Base-by-base conservation (phyloP, 768 basidiomycete genomes). In the Cystobasidiopsis lactophilus region DNA sequence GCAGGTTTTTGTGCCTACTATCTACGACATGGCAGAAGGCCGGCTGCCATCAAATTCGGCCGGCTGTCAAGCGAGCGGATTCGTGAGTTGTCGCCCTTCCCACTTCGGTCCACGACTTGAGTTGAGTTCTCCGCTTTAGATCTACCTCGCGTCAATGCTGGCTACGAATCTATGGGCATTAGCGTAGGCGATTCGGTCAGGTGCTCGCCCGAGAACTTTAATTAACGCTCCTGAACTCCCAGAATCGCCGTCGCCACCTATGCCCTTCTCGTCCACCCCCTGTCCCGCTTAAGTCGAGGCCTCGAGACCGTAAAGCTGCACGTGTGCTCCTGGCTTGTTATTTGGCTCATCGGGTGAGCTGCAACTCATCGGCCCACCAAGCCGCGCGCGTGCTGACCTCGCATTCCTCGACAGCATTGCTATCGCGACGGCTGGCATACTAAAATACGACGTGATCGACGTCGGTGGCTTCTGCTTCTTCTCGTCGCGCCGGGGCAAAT, bases 241-340 rank as follows among this genome's bases (percentile, higher is more conserved):
- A 51, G 50, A 2, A 38, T 51, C 26, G 50, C 50, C 3, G 24
- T 51, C 7, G 39, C 31, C 27, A 51, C 50, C 21, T 51, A 51
- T 19, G 26, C 27, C 5, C 23, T 40, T 13, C 24, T 51, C 10
- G 35, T 40, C 14, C 50, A 51, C 19, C 50, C 50, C 3, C 30
- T 51, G 50, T 51, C 50, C 13, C 21, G 40, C 40, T 16, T 26
- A 2, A 18, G 38, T 10, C 37, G 24, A 2, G 18, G 27, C 11
- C 7, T 51, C 7, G 38, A 51, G 5, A 27, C 23, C 39, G 23
- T 23, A 3, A 23, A 16, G 3, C 5, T 40, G 3, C 18, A 16
- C 18, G 23, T 40, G 7, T n/a, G 24, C n/a, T 29, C 40, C 14
- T 51, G 38, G 38, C 7, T 41, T 18, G 27, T 41, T 3, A 40